Evolutionary conservation across 2,329 filamentous ascomycete species (phyloP).

Genomic region (Aspergillus terreus): DNA sequence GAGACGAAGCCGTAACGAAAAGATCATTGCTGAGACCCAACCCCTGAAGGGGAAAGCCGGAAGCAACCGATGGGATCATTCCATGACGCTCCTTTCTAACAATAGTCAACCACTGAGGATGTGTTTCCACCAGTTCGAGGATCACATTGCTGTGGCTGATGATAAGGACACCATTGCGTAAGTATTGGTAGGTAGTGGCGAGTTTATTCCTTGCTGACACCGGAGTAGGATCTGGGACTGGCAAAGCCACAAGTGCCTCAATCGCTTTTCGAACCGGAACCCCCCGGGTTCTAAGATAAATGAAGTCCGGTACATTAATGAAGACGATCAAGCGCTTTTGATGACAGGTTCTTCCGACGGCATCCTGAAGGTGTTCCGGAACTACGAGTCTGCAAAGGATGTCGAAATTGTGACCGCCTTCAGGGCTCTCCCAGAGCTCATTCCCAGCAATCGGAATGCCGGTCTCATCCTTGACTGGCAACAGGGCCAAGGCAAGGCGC

Average conservation of each 20-base stretch:
- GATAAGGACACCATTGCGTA: constrained; percentile 79
- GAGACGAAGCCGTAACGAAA: constrained; percentile 88
- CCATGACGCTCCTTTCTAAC: constrained; percentile 81
- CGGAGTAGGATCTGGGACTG: constrained; percentile 77
- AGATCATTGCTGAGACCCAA: constrained; percentile 86
- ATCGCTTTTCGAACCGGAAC: constrained; percentile 91
- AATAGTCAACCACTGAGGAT: constrained; percentile 85
- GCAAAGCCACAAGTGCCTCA: constrained; percentile 70
- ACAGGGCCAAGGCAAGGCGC: constrained; percentile 87
- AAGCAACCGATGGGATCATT: constrained; percentile 80
- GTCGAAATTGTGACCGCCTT: constrained; percentile 87
- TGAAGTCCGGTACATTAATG: constrained; percentile 95
- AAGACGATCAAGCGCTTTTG: constrained; percentile 91
- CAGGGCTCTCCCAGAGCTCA: constrained; percentile 87
- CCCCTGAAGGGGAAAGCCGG: constrained; percentile 87
- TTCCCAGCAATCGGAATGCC: constrained; percentile 89
- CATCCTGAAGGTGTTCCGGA: constrained; percentile 86
- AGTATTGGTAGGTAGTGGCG: constrained; percentile 15
- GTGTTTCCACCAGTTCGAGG: constrained; percentile 96
- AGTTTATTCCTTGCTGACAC: constrained; percentile 3
- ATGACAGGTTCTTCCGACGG: constrained; percentile 96
- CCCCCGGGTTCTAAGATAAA: constrained; percentile 87
- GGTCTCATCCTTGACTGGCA: constrained; percentile 99
- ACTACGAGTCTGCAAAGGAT: constrained; percentile 74
- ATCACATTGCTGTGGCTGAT: constrained; percentile 89